Evolutionary conservation across 169 alveolate species (phyloP).

Genomic region (Plasmodium inui): DNA sequence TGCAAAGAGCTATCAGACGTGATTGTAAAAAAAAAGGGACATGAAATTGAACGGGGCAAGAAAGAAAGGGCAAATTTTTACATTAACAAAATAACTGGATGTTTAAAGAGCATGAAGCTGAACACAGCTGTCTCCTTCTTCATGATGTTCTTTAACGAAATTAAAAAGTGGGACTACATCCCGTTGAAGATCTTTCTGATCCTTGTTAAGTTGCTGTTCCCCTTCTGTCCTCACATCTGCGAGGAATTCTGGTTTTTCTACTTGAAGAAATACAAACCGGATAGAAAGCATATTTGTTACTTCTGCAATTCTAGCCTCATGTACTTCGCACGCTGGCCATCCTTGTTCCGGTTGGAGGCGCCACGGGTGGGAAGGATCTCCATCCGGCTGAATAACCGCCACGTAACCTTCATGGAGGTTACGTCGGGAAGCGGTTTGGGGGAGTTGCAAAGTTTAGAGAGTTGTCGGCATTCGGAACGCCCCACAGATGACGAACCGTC

Average conservation of each 20-base stretch:
- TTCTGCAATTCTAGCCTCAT: constrained; percentile 40
- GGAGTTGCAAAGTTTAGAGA: background rate
- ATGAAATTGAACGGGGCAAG: constrained; percentile 37
- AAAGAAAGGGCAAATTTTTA: constrained; percentile 66
- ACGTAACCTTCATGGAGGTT: constrained; percentile 26
- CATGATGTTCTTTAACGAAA: constrained; percentile 75
- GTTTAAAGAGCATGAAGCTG: constrained; percentile 79
- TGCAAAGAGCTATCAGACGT: constrained; percentile 13
- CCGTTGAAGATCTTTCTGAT: constrained; percentile 69
- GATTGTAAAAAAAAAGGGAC: constrained; percentile 9
- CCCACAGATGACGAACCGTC: background rate
- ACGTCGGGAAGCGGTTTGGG: background rate
- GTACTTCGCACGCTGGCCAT: constrained; percentile 61
- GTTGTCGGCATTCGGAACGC: background rate
- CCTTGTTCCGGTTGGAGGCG: constrained; percentile 29
- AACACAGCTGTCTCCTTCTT: constrained; percentile 85
- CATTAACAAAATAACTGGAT: constrained; percentile 74
- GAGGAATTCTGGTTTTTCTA: constrained; percentile 85
- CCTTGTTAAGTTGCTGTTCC: constrained; percentile 80
- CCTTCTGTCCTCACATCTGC: constrained; percentile 88
- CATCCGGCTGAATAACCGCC: constrained; percentile 40
- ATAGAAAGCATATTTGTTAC: constrained; percentile 35
- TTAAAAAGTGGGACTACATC: constrained; percentile 72
- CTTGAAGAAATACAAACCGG: constrained; percentile 50
- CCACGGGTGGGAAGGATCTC: background rate